Evolutionary conservation across 1,284 basidiomycete species (phyloP).

Genomic region (Pseudozyma sp.): DNA sequence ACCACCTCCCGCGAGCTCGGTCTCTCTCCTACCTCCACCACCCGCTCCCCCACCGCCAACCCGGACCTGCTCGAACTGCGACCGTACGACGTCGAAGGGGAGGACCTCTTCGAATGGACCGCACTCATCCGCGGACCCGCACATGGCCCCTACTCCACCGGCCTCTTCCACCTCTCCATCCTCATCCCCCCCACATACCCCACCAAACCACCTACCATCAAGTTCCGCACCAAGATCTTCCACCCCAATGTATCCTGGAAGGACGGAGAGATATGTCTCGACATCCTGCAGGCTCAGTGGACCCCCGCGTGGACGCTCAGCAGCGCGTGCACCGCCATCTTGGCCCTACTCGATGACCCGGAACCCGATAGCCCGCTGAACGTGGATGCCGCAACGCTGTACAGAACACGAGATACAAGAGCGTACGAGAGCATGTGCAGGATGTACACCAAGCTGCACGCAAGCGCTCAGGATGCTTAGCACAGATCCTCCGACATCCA

Average conservation of each 20-base stretch:
- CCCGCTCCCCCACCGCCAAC: slow-evolving; percentile 25
- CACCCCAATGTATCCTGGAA: slow-evolving; percentile 66
- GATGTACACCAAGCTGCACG: slow-evolving; percentile 54
- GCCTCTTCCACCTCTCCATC: slow-evolving; percentile 56
- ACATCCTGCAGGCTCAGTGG: slow-evolving; percentile 66
- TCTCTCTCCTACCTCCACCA: slow-evolving; percentile 6
- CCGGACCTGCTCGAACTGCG: slow-evolving; percentile 54
- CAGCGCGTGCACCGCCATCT: slow-evolving; percentile 63
- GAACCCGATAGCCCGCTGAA: slow-evolving; percentile 68
- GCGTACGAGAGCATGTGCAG: slow-evolving; percentile 53
- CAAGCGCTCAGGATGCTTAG: background rate
- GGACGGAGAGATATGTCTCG: slow-evolving; percentile 68
- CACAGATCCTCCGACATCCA: background rate
- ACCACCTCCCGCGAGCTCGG: slow-evolving; percentile 36
- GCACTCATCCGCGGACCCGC: slow-evolving; percentile 52
- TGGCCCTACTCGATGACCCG: slow-evolving; percentile 64
- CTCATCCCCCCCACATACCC: slow-evolving; percentile 58
- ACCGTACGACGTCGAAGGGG: slow-evolving; percentile 56
- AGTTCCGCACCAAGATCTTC: slow-evolving; percentile 61
- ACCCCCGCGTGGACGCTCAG: slow-evolving; percentile 67
- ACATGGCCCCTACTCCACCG: slow-evolving; percentile 43
- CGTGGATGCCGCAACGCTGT: slow-evolving; percentile 67
- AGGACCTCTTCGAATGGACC: slow-evolving; percentile 63
- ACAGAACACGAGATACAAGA: slow-evolving; percentile 39
- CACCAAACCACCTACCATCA: slow-evolving; percentile 63